Conservation (phyloP, 2,329 filamentous ascomycete species). For the Juglanconis oblonga region DNA sequence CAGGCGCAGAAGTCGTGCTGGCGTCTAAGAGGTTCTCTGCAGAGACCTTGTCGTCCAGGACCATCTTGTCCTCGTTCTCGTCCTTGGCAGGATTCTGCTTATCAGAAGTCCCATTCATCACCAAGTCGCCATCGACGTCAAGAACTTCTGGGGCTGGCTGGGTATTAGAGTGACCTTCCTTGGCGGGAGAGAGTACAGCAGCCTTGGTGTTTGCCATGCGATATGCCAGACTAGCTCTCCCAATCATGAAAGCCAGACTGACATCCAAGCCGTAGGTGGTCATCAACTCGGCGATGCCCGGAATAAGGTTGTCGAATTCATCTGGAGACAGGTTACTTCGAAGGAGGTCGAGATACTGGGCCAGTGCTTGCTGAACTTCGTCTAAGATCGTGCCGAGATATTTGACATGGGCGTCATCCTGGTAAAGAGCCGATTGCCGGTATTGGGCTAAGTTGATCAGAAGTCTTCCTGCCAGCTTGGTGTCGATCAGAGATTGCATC, state of each 20-base stretch:
- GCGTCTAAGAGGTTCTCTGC: slow-evolving; percentile 22
- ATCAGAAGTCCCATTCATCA: slow-evolving; percentile 29
- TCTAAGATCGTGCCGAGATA: slow-evolving; percentile 84
- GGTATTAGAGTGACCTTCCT: slow-evolving; percentile 29
- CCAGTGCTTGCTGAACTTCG: slow-evolving; percentile 80
- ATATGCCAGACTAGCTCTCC: slow-evolving; percentile 69
- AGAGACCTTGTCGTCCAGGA: slow-evolving; percentile 26
- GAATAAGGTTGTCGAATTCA: slow-evolving; percentile 77
- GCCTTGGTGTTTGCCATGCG: slow-evolving; percentile 42
- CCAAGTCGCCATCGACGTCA: slow-evolving; percentile 58
- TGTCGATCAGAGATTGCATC: slow-evolving; percentile 74
- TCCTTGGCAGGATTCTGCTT: slow-evolving; percentile 13
- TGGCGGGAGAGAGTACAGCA: slow-evolving; percentile 18
- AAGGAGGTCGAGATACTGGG: slow-evolving; percentile 86
- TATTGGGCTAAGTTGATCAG: slow-evolving; percentile 91
- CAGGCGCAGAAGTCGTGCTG: slow-evolving; percentile 26
- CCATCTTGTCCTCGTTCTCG: slow-evolving; percentile 29
- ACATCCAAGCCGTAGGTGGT: slow-evolving; percentile 76
- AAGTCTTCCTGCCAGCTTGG: slow-evolving; percentile 74
- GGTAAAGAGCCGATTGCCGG: slow-evolving; percentile 80
- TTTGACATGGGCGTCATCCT: slow-evolving; percentile 77
- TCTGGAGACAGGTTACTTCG: slow-evolving; percentile 72
- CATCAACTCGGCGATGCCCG: slow-evolving; percentile 71
- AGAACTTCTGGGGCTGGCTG: slow-evolving; percentile 24
- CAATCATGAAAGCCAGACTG: slow-evolving; percentile 80